Evolutionary conservation across 306 rosid species (phyloP).

Genomic region (Cucumis hystrix): DNA sequence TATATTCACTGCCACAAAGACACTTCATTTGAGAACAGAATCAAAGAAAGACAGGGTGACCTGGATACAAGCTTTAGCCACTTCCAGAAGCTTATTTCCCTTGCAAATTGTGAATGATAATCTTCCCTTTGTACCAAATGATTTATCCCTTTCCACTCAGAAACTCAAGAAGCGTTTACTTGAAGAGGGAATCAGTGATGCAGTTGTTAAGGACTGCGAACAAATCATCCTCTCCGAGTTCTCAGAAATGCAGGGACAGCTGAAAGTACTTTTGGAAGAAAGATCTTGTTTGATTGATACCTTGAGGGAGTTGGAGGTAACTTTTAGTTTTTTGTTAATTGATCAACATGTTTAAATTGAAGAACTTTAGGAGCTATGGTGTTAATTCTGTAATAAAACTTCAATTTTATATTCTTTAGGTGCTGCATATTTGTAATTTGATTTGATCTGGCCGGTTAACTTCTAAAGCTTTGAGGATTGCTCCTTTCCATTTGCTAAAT

Average conservation of each 20-base stretch:
- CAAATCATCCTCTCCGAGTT: constrained; percentile 81
- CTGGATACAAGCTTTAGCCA: constrained; percentile 81
- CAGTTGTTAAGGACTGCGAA: constrained; percentile 65
- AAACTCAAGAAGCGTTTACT: constrained; percentile 57
- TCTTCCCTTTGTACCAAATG: constrained; percentile 42
- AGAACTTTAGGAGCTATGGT: neutral
- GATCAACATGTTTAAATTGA: neutral
- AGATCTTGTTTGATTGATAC: constrained; percentile 72
- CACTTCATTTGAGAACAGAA: constrained; percentile 85
- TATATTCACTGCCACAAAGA: constrained; percentile 85
- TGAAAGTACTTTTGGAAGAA: constrained; percentile 50
- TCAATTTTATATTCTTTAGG: neutral
- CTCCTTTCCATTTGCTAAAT: neutral
- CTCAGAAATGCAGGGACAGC: constrained; percentile 54
- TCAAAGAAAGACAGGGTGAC: constrained; percentile 73
- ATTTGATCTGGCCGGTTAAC: neutral
- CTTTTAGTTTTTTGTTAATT: neutral
- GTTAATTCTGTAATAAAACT: neutral
- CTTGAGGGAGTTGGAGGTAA: constrained; percentile 84
- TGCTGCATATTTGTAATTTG: neutral
- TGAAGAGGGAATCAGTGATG: constrained; percentile 66
- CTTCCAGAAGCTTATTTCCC: constrained; percentile 57
- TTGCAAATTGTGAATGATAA: constrained; percentile 25
- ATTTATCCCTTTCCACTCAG: constrained; percentile 57
- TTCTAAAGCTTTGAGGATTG: neutral